Evolutionary conservation across 2,329 filamentous ascomycete genomes (phyloP), one percentile per base, ranked within the genome.

Genomic region (Aspergillus fructus): DNA sequence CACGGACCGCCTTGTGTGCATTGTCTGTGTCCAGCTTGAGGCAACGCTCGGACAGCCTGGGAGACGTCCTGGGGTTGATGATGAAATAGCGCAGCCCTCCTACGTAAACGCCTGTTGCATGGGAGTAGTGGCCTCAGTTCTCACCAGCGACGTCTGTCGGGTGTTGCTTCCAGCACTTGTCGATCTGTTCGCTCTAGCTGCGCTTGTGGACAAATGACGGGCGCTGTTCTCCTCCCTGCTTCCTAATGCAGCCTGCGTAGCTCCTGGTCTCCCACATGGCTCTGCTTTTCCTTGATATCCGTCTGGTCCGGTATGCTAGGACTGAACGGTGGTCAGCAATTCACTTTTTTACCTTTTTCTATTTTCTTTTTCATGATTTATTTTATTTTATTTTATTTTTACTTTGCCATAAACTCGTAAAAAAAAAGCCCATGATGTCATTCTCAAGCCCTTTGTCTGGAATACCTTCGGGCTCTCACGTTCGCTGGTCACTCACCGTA

Each of bases 1-100:
- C 65, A 67, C 64, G 65, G 65, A 67, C 65, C 64, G 60, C 63
- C 53, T 60, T 53, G 53, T 52, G 62, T 61, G 62, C 62, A 63
- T 59, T 23, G 40, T 37, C 59, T 53, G 53, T 55, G 27, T 30
- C 9, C 27, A 30, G 27, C 27, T 30, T 30, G 27, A 30, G 27
- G 27, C 46, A 49, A 62, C 62, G 64, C 63, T 65, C 59, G 56
- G 62, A 63, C 59, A 43, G n/a, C 19, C 48, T 27, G 30, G 13
- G 9, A 30, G 17, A 45, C 41, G n/a, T 30, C 11, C n/a, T 52
- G 34, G 8, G 2, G 27, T 11, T 3, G 17, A 52, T 43, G 49
- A 49, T 53, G 52, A 53, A 43, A 54, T 50, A 40, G n/a, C 17
- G 13, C 21, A 9, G 37, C 9, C 19, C 17, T 19, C 23, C 27